Conservation (phyloP, 2,329 filamentous ascomycete species). For the Parastagonospora nodorum region DNA sequence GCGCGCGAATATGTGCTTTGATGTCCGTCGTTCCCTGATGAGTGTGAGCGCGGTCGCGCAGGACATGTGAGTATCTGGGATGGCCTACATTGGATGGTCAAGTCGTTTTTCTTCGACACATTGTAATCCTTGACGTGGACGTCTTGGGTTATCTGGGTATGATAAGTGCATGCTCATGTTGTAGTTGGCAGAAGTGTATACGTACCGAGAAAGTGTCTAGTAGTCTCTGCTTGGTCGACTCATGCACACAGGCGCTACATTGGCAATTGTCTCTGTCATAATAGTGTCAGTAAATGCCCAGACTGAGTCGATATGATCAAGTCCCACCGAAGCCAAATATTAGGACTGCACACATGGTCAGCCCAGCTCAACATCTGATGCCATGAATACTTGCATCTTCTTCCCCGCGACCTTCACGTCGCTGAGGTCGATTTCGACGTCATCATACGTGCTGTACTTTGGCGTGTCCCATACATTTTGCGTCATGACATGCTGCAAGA, state of each 20-base stretch:
- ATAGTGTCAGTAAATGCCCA: not conserved
- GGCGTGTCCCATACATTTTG: no score
- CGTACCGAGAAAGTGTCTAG: slow-evolving; percentile 69
- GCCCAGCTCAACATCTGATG: not conserved
- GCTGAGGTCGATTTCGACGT: not conserved
- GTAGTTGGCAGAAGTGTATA: slow-evolving; percentile 2
- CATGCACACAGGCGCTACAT: slow-evolving; percentile 69
- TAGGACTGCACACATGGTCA: not conserved
- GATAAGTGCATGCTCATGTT: not conserved
- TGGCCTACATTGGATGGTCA: slow-evolving; percentile 32
- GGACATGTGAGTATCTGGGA: not conserved
- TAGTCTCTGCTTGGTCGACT: slow-evolving; percentile 70
- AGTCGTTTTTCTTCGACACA: slow-evolving; percentile 6
- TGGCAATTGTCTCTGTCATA: slow-evolving; percentile 70
- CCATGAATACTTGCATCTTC: not conserved
- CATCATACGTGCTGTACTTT: not conserved
- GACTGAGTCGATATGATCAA: not conserved
- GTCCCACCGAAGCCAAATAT: slow-evolving; percentile 6
- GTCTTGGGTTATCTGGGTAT: slow-evolving; percentile 32
- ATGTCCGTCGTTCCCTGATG: slow-evolving; percentile 64
- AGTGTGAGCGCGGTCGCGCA: not conserved
- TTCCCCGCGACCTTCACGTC: not conserved
- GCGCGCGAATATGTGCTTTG: slow-evolving; percentile 68
- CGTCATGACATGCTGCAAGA: no score
- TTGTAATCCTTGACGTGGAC: slow-evolving; percentile 26